These are phyloP conservation scores for Gynochthodes officinalis DNA, from an alignment of 257 asterid genomes.

Conservation along the genomic window DNA sequence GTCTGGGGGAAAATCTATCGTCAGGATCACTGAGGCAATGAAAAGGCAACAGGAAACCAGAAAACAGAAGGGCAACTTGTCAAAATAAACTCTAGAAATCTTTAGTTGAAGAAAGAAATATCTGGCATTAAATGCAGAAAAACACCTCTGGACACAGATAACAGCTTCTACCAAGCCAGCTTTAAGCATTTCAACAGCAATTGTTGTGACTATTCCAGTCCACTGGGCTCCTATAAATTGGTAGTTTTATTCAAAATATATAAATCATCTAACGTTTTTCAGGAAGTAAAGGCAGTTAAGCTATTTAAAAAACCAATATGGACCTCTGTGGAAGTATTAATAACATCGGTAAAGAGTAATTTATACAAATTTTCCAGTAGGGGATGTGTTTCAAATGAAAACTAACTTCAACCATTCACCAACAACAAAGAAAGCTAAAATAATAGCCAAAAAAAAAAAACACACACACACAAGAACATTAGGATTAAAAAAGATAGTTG, in stretches of 20 bases:
- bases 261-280: neutral
- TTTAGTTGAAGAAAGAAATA: neutral
- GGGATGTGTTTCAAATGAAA: neutral
- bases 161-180: conserved; percentile 96
- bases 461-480: too few relatives aligned
- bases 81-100: conserved; percentile 1
- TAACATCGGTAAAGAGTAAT: neutral
- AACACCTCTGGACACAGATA: conserved; percentile 89
- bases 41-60: conserved; percentile 17
- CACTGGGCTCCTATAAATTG: conserved; percentile 85
- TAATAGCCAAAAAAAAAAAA: neutral
- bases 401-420: neutral
- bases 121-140: neutral
- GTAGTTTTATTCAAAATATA: conserved; percentile 15
- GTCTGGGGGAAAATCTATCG: conserved; percentile 89
- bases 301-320: neutral
- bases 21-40: conserved; percentile 75
- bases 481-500: too few relatives aligned
- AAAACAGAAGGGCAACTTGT: neutral
- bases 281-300: neutral
- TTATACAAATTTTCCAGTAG: neutral
- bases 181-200: conserved; percentile 94
- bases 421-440: neutral
- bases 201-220: conserved; percentile 99
- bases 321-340: neutral